Conservation (phyloP, 352 stramenopile species). For the Stramenopiles sp. region DNA sequence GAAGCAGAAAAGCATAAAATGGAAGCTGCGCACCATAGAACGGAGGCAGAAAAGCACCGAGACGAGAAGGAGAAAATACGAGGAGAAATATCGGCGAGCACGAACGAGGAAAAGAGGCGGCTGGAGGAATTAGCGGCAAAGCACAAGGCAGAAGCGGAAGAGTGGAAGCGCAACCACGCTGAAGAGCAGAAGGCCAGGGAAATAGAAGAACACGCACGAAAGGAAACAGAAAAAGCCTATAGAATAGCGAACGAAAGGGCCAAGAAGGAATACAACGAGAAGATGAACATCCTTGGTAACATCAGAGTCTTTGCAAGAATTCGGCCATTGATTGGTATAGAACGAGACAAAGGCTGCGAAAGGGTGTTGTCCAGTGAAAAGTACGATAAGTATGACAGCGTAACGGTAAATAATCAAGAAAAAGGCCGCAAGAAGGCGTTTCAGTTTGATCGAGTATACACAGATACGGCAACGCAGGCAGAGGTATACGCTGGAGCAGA, state of each 20-base stretch:
- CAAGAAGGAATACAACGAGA: conserved; percentile 86
- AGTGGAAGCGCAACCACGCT: too few species aligned
- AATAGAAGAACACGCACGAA: too few species aligned
- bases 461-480: conserved; percentile 36
- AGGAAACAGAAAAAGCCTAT: too few species aligned
- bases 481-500: conserved; percentile 75
- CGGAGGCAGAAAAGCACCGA: conserved; percentile 15
- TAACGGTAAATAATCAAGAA: conserved; percentile 56
- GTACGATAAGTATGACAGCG: conserved; percentile 43
- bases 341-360: conserved; percentile 53
- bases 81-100: conserved; percentile 16
- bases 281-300: conserved; percentile 84
- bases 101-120: conserved; percentile 14
- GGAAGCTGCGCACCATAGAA: conserved; percentile 16
- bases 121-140: background rate
- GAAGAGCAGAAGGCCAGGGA: too few species aligned
- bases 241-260: too few species aligned
- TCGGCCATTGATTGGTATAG: conserved; percentile 61
- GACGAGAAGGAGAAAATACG: conserved; percentile 18
- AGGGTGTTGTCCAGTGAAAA: too few species aligned
- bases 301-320: conserved; percentile 76
- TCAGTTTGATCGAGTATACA: conserved; percentile 65
- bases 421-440: conserved; percentile 52
- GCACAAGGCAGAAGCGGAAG: background rate
- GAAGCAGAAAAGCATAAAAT: conserved; percentile 19